These are phyloP conservation scores for Cyberlindnera nakhonratchasimensis DNA, from an alignment of 805 yeast genomes.

Conservation along the genomic window DNA sequence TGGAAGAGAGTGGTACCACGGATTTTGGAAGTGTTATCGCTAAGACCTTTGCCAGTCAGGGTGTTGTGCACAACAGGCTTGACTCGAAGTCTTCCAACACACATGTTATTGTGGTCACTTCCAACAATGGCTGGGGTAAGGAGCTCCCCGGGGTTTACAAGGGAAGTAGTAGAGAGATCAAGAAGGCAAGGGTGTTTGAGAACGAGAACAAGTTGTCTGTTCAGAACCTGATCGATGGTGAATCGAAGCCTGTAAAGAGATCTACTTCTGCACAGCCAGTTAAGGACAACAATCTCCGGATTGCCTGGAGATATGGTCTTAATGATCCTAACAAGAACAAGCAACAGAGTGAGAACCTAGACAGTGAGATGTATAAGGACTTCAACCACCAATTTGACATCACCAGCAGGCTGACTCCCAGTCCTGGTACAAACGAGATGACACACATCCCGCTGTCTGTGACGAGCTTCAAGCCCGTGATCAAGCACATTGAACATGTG, in stretches of 20 bases:
- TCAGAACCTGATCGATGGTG: slow-evolving; percentile 51
- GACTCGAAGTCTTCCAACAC: slow-evolving; percentile 41
- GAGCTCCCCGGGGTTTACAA: slow-evolving; percentile 76
- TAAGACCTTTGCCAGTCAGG: slow-evolving; percentile 73
- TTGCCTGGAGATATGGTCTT: slow-evolving; percentile 91
- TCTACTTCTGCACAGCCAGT: not conserved
- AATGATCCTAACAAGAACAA: slow-evolving; percentile 32
- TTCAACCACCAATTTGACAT: slow-evolving; percentile 72
- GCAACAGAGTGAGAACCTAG: slow-evolving; percentile 20
- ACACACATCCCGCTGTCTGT: slow-evolving; percentile 45
- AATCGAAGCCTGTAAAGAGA: slow-evolving; percentile 1
- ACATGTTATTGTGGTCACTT: slow-evolving; percentile 63
- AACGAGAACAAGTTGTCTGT: slow-evolving; percentile 66
- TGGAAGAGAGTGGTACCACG: slow-evolving; percentile 86
- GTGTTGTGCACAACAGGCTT: slow-evolving; percentile 60
- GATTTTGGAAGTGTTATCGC: slow-evolving; percentile 74
- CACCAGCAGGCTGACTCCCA: slow-evolving; percentile 65
- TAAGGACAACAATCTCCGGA: slow-evolving; percentile 54
- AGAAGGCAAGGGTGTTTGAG: slow-evolving; percentile 51
- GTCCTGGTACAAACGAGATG: slow-evolving; percentile 60
- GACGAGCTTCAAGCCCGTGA: slow-evolving; percentile 28
- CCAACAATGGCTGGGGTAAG: slow-evolving; percentile 54
- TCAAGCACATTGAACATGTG: slow-evolving; percentile 42
- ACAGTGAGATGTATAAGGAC: slow-evolving; percentile 42
- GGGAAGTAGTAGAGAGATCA: slow-evolving; percentile 64